A percentile compares a stretch with the other conserved stretches of the same genome.
Evolutionary conservation across 148 eudicot genomes (phyloP).

Genomic region (Heliosperma pusillum): DNA sequence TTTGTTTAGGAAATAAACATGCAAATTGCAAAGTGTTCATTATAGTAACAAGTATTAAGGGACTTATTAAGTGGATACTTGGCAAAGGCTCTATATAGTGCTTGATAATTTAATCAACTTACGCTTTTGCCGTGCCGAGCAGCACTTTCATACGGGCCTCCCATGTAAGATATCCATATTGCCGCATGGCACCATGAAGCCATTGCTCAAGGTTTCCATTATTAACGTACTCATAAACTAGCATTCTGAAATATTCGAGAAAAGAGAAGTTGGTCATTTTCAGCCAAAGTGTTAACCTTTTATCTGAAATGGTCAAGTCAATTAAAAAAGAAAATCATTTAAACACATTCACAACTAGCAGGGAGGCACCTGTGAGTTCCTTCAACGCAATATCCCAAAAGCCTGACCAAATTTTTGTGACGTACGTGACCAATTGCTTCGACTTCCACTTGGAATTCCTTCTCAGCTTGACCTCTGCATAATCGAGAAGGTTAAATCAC

Average conservation of each 20-base stretch:
- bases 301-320: not conserved
- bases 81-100: not conserved
- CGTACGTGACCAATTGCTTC: conserved; percentile 77
- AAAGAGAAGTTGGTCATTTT: conserved; percentile 11
- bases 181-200: conserved; percentile 80
- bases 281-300: not conserved
- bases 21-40: not conserved
- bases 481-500: conserved; percentile 14
- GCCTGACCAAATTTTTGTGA: conserved; percentile 64
- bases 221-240: conserved; percentile 73
- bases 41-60: not conserved
- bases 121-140: conserved; percentile 80
- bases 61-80: not conserved
- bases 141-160: conserved; percentile 64
- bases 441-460: conserved; percentile 70
- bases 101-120: conserved; percentile 29
- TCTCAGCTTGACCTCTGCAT: conserved; percentile 66
- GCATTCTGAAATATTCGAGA: conserved; percentile 43
- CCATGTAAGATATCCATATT: conserved; percentile 70
- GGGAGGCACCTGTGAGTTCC: conserved; percentile 58
- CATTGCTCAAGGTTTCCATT: conserved; percentile 78
- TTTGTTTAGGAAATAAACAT: not conserved
- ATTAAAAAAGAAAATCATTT: not conserved
- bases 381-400: conserved; percentile 66
- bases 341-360: not conserved